phyloP scores from a whole-genome alignment of 2,329 filamentous ascomycete species.

The Calonectria hawksworthii region DNA sequence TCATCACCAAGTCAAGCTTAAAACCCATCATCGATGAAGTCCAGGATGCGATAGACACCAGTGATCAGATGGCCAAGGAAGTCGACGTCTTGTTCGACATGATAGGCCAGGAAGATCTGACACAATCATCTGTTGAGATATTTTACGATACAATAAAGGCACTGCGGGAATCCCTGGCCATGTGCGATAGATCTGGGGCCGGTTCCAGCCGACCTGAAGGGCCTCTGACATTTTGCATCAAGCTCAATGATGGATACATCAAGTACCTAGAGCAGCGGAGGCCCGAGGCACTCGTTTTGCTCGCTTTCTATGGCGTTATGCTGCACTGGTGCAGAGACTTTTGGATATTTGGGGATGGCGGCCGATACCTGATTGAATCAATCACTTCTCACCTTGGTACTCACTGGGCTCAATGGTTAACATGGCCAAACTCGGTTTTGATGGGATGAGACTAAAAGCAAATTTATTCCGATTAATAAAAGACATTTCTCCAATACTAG shows the following conservation, averaged over 20 bases:
- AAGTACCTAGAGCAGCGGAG: conserved; percentile 19
- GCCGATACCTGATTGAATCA: conserved; percentile 1
- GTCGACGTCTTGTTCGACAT: not conserved
- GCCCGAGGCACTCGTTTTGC: conserved; percentile 30
- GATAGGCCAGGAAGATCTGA: not conserved
- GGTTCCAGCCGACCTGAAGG: not conserved
- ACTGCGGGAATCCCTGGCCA: not conserved
- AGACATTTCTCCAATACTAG: not conserved
- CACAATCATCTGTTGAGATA: not conserved
- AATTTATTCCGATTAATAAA: not conserved
- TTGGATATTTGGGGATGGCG: conserved; percentile 8
- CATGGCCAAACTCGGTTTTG: conserved; percentile 5
- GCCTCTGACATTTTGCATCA: conserved; percentile 10
- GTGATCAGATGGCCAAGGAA: not conserved
- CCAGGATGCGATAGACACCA: not conserved
- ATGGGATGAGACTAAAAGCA: not conserved
- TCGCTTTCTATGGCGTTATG: conserved; percentile 17
- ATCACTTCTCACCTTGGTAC: conserved; percentile 9
- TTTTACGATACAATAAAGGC: not conserved
- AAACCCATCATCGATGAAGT: not conserved
- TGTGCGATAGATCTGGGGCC: not conserved
- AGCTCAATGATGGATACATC: not conserved
- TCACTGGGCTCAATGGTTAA: conserved; percentile 1
- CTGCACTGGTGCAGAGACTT: conserved; percentile 7
- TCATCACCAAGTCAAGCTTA: conserved; percentile 4